Base-by-base conservation (phyloP, 2,329 filamentous ascomycete genomes). In the Cordyceps cateniannulata region DNA sequence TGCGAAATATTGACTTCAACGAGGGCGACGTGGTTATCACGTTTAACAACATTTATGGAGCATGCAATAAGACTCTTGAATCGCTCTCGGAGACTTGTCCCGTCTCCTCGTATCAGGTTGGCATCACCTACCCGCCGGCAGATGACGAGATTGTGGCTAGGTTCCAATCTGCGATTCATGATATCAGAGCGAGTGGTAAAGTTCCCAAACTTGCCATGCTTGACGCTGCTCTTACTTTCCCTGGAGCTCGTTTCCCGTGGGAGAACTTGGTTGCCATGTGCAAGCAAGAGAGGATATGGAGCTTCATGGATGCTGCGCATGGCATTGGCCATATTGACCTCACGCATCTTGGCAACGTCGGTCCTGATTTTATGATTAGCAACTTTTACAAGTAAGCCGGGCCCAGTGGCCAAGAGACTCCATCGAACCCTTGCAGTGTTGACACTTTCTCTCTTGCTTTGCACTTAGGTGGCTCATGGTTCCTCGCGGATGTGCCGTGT, bases 341-440 rank as follows among this genome's bases (percentile, higher is more conserved):
- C 5, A 79, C 65, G 12, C 67, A 89, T 69, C 72, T 91, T 35
- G 70, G 71, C 1, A 69, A 69, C 16, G 72, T 90, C 22, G 76
- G 84, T 44, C 83, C 88, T 0, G 89, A 93, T 71, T 92, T 92
- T 73, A 85, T 90, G 66, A 81, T 89, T 42, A 85, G 77, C 62
- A 93, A 92, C 68, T 85, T 82, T 64, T 86, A 91, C 73, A 91
- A 90, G 70, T 72, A n/a, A n/a, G n/a, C n/a, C n/a, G n/a, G n/a
- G n/a, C n/a, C n/a, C n/a, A n/a, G n/a, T n/a, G n/a, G n/a, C n/a
- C n/a, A n/a, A n/a, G n/a, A n/a, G n/a, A n/a, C n/a, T n/a, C n/a
- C n/a, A n/a, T n/a, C n/a, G n/a, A n/a, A n/a, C n/a, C n/a, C n/a
- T n/a, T n/a, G n/a, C n/a, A n/a, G n/a, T n/a, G n/a, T n/a, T n/a